Conservation (phyloP, 257 asterid genomes). For the Solanum boliviense region DNA sequence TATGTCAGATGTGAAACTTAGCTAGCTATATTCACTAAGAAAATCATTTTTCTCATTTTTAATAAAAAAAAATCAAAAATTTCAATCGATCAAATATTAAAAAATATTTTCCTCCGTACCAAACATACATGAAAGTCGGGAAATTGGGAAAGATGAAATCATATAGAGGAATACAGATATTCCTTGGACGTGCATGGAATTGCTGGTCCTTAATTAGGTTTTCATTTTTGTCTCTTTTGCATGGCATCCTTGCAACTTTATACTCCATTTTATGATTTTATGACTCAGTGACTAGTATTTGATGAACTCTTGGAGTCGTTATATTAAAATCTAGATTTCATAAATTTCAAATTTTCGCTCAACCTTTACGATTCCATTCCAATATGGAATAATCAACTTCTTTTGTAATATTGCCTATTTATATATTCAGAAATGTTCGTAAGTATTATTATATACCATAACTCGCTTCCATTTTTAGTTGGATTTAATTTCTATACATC, state of each 20-base stretch:
- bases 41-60: neutral
- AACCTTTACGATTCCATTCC: rapidly evolving
- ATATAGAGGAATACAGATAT: neutral
- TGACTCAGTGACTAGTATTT: neutral
- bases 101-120: neutral
- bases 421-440: too few species aligned
- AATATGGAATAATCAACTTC: neutral
- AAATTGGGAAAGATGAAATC: neutral
- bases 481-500: neutral
- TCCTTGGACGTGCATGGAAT: conserved; percentile 1
- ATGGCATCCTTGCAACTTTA: neutral
- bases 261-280: neutral
- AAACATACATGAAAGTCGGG: neutral
- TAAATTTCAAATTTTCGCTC: neutral
- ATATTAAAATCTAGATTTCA: neutral
- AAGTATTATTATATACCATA: neutral
- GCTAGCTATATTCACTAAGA: neutral
- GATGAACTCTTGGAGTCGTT: neutral
- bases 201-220: conserved; percentile 1
- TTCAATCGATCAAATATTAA: neutral
- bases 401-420: neutral
- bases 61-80: neutral
- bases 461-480: neutral
- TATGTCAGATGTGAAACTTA: neutral
- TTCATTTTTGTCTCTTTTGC: conserved; percentile 4